phyloP scores from a whole-genome alignment of 768 basidiomycete species.

The Rhizopogon rudus region DNA sequence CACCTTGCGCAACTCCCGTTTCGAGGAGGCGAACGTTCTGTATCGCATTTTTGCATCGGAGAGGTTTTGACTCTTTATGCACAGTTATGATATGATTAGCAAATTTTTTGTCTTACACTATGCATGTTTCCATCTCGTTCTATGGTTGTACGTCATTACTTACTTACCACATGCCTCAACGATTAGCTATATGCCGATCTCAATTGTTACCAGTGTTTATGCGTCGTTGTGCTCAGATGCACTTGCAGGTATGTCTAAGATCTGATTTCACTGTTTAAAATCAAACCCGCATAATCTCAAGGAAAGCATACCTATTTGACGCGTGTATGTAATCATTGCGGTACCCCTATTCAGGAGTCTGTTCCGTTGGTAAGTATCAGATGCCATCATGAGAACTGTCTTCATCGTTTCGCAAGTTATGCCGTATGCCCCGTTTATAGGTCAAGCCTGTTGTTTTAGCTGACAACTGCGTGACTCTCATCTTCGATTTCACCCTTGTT shows the following conservation, averaged over 20 bases:
- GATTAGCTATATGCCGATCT: background rate
- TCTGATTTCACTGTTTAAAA: background rate
- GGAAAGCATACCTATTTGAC: too few species aligned
- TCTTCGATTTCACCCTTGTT: too few species aligned
- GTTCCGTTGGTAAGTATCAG: too few species aligned
- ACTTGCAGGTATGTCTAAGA: background rate
- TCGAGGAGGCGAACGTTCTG: slow-evolving; percentile 72
- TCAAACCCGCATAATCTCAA: background rate
- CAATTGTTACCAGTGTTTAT: too few species aligned
- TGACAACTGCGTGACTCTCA: too few species aligned
- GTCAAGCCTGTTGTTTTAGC: too few species aligned
- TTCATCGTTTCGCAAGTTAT: too few species aligned
- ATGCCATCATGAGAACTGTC: too few species aligned
- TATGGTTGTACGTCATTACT: background rate
- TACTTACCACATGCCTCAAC: background rate
- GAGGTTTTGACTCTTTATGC: slow-evolving; percentile 21
- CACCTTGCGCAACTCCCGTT: slow-evolving; percentile 61
- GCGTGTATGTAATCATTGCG: too few species aligned
- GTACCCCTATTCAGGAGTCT: too few species aligned
- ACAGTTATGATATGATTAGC: background rate
- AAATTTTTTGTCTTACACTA: slow-evolving; percentile 6
- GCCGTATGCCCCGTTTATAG: too few species aligned
- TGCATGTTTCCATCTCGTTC: slow-evolving; percentile 1
- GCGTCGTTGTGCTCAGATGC: background rate
- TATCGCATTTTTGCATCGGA: slow-evolving; percentile 58